Evolutionary conservation across 805 yeast genomes (phyloP).

Genomic region (Brettanomyces naardenensis): DNA sequence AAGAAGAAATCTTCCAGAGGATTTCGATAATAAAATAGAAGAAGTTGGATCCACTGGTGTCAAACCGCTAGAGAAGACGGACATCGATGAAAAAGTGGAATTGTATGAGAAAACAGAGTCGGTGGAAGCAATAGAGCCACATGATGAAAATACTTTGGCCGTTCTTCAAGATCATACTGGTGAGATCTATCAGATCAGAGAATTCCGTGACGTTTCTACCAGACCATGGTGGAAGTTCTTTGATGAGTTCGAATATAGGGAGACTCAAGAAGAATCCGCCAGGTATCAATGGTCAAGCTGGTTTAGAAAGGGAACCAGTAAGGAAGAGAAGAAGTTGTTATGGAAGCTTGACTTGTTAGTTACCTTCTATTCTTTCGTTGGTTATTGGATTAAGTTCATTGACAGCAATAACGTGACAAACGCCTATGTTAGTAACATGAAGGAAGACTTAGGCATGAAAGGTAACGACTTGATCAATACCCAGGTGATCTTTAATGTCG

Average conservation of each 20-base stretch:
- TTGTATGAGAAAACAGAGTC: not conserved
- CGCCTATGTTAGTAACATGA: constrained; percentile 62
- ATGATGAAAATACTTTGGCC: not conserved
- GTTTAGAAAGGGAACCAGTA: no score
- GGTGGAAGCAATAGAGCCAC: not conserved
- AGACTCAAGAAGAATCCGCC: constrained; percentile 24
- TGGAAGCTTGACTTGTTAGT: constrained; percentile 49
- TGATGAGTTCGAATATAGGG: constrained; percentile 57
- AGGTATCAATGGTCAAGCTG: constrained; percentile 45
- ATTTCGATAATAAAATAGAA: no score
- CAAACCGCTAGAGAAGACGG: not conserved
- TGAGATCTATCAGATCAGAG: constrained; percentile 15
- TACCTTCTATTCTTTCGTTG: constrained; percentile 45
- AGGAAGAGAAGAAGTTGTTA: constrained; percentile 36
- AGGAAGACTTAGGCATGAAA: constrained; percentile 45
- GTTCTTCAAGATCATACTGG: constrained; percentile 1
- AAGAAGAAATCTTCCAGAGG: constrained; percentile 10
- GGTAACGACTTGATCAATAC: constrained; percentile 59
- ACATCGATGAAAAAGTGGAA: not conserved
- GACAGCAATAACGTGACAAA: constrained; percentile 39
- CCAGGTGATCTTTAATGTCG: constrained; percentile 51
- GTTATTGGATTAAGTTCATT: constrained; percentile 54
- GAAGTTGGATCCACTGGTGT: no score
- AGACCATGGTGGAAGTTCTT: constrained; percentile 49
- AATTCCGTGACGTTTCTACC: constrained; percentile 45